Evolutionary conservation across 2,329 filamentous ascomycete species (phyloP).

Genomic region (Gliomastix tumulicola): DNA sequence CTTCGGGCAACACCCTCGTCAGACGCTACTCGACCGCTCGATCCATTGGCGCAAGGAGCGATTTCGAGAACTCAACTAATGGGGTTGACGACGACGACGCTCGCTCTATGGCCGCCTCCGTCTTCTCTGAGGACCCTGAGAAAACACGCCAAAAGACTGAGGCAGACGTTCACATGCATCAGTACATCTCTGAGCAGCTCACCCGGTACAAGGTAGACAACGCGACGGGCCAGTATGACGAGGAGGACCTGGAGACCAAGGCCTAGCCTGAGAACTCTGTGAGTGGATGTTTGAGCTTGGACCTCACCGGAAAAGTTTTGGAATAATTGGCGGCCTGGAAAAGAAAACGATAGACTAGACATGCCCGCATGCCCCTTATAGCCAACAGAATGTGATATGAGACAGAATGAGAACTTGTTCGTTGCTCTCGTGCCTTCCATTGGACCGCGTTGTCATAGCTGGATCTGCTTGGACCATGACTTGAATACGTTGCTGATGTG

Average conservation of each 20-base stretch:
- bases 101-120: constrained; percentile 20
- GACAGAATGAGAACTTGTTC: too few relatives aligned
- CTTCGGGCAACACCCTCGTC: constrained; percentile 42
- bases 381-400: too few relatives aligned
- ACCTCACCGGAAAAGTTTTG: too few relatives aligned
- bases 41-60: constrained; percentile 77
- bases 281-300: too few relatives aligned
- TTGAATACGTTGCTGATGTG: too few relatives aligned
- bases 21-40: constrained; percentile 76
- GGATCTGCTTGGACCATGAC: too few relatives aligned
- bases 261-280: too few relatives aligned
- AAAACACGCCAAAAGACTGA: constrained; percentile 39
- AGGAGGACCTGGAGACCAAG: constrained; percentile 34
- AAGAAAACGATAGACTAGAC: too few relatives aligned
- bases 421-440: too few relatives aligned
- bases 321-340: too few relatives aligned
- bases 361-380: too few relatives aligned
- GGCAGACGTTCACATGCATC: constrained; percentile 65
- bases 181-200: constrained; percentile 78
- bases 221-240: constrained; percentile 20
- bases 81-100: constrained; percentile 31
- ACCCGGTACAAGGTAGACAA: constrained; percentile 50
- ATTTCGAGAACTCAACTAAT: constrained; percentile 54
- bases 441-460: too few relatives aligned
- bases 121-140: constrained; percentile 31